A percentile compares a stretch with the other conserved stretches of the same genome.
These are phyloP conservation scores for Teunomyces cretensis DNA, from an alignment of 805 yeast genomes.

Conservation along the genomic window DNA sequence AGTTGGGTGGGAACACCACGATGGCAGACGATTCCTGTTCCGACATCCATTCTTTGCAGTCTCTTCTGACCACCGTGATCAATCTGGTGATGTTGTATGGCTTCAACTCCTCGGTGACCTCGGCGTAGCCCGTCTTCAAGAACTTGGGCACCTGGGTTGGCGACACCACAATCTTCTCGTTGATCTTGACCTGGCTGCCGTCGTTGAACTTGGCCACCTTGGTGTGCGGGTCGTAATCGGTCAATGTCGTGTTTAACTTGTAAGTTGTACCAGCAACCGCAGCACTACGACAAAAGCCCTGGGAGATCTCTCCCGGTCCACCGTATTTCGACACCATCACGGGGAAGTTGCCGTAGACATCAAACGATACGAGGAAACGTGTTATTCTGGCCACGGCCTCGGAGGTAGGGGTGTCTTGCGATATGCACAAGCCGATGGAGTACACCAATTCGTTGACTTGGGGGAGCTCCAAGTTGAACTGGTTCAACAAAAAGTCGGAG, in stretches of 20 bases:
- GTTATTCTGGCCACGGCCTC: constrained; percentile 79
- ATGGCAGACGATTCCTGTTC: constrained; percentile 82
- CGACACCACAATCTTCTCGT: constrained; percentile 76
- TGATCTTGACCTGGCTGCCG: constrained; percentile 69
- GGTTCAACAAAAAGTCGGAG: constrained; percentile 54
- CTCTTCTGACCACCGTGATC: constrained; percentile 79
- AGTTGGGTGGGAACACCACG: constrained; percentile 88
- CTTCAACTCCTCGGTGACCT: constrained; percentile 43
- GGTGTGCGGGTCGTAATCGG: constrained; percentile 61
- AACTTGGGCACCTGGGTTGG: constrained; percentile 60
- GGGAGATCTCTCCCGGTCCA: constrained; percentile 93
- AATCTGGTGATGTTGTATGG: constrained; percentile 65
- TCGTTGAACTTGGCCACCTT: constrained; percentile 74
- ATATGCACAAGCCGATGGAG: constrained; percentile 78
- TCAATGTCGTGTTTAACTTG: constrained; percentile 69
- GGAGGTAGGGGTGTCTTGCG: constrained; percentile 59
- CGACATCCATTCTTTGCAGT: constrained; percentile 89
- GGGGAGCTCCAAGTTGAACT: constrained; percentile 68
- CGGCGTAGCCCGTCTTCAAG: constrained; percentile 40
- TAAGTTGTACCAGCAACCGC: constrained; percentile 98
- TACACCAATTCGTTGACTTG: constrained; percentile 83
- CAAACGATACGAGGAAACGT: constrained; percentile 80
- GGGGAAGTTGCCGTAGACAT: constrained; percentile 93
- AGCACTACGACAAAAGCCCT: constrained; percentile 95
- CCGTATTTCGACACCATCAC: constrained; percentile 90